Conservation (phyloP, 345 rosid genomes). For the Eucalyptus cladocalyx region DNA sequence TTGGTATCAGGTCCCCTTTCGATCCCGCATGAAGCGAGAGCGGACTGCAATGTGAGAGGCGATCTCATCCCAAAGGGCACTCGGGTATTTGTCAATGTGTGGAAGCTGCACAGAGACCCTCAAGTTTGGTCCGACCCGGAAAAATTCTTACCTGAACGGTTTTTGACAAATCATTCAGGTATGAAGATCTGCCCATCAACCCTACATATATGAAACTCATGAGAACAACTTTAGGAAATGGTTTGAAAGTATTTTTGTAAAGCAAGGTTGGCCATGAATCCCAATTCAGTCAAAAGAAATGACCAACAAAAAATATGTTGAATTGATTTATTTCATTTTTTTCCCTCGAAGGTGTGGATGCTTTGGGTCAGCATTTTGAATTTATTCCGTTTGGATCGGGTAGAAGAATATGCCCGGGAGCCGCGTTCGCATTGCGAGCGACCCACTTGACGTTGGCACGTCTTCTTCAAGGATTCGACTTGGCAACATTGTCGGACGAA, state of each 20-base stretch:
- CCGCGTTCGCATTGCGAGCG: background rate
- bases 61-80: slow-evolving; percentile 10
- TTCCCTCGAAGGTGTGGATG: background rate
- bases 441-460: background rate
- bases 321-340: background rate
- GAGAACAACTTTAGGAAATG: no score
- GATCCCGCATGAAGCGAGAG: slow-evolving; percentile 15
- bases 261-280: background rate
- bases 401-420: background rate
- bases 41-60: slow-evolving; percentile 8
- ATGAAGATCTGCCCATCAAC: background rate
- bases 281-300: background rate
- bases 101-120: slow-evolving; percentile 31
- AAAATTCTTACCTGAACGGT: slow-evolving; percentile 6
- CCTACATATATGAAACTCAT: background rate
- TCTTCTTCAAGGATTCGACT: background rate
- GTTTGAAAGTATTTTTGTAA: background rate
- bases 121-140: slow-evolving; percentile 13
- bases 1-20: background rate
- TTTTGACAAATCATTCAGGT: background rate
- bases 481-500: background rate
- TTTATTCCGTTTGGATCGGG: background rate
- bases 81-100: slow-evolving; percentile 4
- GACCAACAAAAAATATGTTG: no score
- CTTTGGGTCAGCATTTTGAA: background rate